Evolutionary conservation across 2,329 filamentous ascomycete species (phyloP).

Genomic region (Zasmidium citrigriseum): DNA sequence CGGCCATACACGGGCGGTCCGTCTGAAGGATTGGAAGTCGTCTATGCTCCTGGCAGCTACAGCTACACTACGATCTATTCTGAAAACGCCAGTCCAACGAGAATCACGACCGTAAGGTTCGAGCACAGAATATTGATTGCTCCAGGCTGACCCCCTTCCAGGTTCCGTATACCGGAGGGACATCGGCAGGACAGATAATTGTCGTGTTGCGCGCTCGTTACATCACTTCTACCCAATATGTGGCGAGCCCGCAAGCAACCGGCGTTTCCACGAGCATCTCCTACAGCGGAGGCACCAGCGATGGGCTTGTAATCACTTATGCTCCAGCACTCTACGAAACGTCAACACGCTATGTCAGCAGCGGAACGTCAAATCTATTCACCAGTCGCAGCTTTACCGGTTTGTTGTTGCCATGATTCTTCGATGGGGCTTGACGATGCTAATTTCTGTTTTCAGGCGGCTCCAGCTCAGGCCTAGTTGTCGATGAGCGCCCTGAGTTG

Average conservation of each 20-base stretch:
- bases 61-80: background rate
- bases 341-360: background rate
- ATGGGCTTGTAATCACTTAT: background rate
- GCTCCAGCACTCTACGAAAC: background rate
- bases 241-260: background rate
- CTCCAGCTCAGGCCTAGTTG: background rate
- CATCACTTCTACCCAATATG: background rate
- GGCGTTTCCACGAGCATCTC: background rate
- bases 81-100: background rate
- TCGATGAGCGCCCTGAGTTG: background rate
- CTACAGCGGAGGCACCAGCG: background rate
- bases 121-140: no score
- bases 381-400: background rate
- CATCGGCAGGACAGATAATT: background rate
- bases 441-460: background rate
- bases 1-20: background rate
- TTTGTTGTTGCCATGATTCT: no score
- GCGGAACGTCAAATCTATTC: background rate
- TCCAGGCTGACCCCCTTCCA: background rate
- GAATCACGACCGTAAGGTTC: background rate
- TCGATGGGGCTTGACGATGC: background rate
- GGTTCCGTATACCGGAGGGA: background rate
- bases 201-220: background rate
- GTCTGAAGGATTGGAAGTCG: background rate
- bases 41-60: background rate